Percentiles rank a stretch among this genome's conserved stretches.
Evolutionary conservation across 495 filamentous ascomycete species (phyloP).

Genomic region (Neurospora tetraspora): DNA sequence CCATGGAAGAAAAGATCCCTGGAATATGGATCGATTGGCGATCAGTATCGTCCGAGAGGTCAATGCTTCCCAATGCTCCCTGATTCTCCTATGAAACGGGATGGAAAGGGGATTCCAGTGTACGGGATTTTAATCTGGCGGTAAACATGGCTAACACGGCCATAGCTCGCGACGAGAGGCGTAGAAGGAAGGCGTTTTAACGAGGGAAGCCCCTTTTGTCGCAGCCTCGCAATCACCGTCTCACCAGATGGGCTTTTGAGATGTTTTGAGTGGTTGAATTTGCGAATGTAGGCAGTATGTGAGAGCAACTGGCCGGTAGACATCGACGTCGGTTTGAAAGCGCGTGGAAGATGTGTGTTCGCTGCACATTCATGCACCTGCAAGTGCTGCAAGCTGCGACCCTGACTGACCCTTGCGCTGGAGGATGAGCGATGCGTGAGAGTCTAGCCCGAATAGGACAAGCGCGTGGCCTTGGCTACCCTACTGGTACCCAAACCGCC

Average conservation of each 20-base stretch:
- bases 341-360: neutral
- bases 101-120: neutral
- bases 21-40: neutral
- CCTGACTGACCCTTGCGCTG: neutral
- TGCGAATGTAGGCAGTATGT: neutral
- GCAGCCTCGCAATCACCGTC: neutral
- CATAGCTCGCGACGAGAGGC: neutral
- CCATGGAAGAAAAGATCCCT: neutral
- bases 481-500: neutral
- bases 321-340: neutral
- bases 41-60: neutral
- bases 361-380: neutral
- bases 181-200: neutral
- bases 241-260: neutral
- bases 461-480: neutral
- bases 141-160: neutral
- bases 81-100: neutral
- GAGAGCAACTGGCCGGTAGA: neutral
- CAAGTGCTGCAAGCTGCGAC: neutral
- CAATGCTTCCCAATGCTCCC: neutral
- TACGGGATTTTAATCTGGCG: neutral
- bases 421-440: neutral
- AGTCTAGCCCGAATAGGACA: neutral
- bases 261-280: neutral
- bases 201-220: neutral